Base-by-base conservation (phyloP, 768 basidiomycete species). In the Cystoderma amianthinum region DNA sequence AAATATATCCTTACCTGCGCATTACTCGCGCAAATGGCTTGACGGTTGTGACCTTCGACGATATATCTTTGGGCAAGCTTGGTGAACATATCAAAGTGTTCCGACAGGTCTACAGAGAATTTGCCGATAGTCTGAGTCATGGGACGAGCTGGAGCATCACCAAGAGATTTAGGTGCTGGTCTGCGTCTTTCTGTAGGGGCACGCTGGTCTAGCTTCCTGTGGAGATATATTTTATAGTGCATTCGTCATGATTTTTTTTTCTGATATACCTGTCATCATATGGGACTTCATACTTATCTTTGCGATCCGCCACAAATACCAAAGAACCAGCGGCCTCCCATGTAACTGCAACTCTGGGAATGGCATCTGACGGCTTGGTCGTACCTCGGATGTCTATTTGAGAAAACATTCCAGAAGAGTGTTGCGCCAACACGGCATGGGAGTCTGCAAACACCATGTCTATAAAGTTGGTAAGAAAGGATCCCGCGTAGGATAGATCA, bases 201-300 rank as follows among this genome's bases (percentile, higher is more conserved):
- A 45, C 54, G 59, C 24, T 61, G 58, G 3, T 66, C 62, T 3
- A 71, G 70, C 39, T 56, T 56, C 41, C 72, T 78, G 39, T 24
- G n/a, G 12, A n/a, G n/a, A n/a, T n/a, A n/a, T n/a, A n/a, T n/a
- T n/a, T n/a, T n/a, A n/a, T n/a, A n/a, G n/a, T n/a, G n/a, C n/a
- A n/a, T n/a, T n/a, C n/a, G n/a, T n/a, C n/a, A n/a, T n/a, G n/a
- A n/a, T n/a, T n/a, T n/a, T n/a, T n/a, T n/a, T n/a, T n/a, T n/a
- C n/a, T n/a, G n/a, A n/a, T n/a, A n/a, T 51, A 88, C 88, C 82
- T 51, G 51, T 92, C 89, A 47, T 92, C 89, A 44, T 85, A 91
- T 2, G 89, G 89, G 2, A 82, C 55, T 50, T 89, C 85, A 69
- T 75, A 80, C 28, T 55, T 55, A 4, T 52, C 46, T 32, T 61